Percentiles rank a stretch among this genome's conserved stretches.
Conservation (phyloP, 169 alveolate species). For the Eimeria zaria region DNA sequence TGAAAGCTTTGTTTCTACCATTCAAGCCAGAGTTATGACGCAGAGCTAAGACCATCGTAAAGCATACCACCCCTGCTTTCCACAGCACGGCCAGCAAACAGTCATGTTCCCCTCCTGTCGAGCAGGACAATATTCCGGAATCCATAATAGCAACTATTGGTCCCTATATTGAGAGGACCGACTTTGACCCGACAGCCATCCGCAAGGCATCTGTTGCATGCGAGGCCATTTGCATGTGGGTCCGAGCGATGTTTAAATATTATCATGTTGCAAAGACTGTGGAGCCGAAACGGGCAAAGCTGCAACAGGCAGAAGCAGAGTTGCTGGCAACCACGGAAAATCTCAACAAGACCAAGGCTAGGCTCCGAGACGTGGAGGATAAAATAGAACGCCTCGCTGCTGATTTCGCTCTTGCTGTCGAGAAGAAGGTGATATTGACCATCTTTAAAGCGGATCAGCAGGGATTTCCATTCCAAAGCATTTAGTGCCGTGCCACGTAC, state of each 20-base stretch:
- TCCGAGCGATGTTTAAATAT: constrained; percentile 96
- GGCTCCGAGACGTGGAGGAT: constrained; percentile 94
- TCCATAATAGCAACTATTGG: constrained; percentile 96
- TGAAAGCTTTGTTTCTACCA: neutral
- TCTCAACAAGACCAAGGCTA: constrained; percentile 93
- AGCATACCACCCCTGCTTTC: constrained; percentile 81
- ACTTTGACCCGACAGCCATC: constrained; percentile 93
- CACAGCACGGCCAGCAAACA: neutral
- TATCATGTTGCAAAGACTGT: constrained; percentile 96
- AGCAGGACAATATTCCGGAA: constrained; percentile 97
- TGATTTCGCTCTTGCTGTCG: constrained; percentile 93
- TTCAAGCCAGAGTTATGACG: neutral
- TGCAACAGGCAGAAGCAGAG: constrained; percentile 96
- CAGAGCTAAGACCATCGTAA: neutral
- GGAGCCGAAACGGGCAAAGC: constrained; percentile 95
- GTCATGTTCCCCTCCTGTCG: constrained; percentile 91
- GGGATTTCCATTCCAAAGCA: neutral
- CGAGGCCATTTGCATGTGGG: constrained; percentile 97
- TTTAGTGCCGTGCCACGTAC: neutral
- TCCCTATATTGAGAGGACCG: constrained; percentile 94
- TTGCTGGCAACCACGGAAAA: constrained; percentile 95
- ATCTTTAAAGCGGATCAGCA: neutral
- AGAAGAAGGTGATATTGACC: constrained; percentile 89
- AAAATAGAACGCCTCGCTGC: constrained; percentile 94
- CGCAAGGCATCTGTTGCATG: constrained; percentile 94